These are phyloP conservation scores for Dactylellina cionopaga DNA, from an alignment of 2,329 filamentous ascomycete genomes.

Conservation along the genomic window DNA sequence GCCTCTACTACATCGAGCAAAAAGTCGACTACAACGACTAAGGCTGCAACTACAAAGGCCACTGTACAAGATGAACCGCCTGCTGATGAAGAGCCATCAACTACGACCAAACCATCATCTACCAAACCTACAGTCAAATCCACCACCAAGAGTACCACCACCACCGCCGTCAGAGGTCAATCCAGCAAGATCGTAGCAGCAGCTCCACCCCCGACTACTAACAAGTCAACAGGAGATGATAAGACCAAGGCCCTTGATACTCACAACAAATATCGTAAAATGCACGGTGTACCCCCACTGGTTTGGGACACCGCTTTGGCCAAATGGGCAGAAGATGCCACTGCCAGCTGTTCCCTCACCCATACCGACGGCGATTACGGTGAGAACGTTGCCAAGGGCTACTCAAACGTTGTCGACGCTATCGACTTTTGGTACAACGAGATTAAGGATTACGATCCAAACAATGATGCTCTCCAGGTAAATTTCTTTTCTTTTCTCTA, in stretches of 20 bases:
- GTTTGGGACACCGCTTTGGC: slow-evolving; percentile 74
- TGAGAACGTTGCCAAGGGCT: slow-evolving; percentile 86
- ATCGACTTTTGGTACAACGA: slow-evolving; percentile 89
- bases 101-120: too few relatives aligned
- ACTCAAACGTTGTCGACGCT: slow-evolving; percentile 71
- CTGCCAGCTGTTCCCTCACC: slow-evolving; percentile 73
- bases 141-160: background rate
- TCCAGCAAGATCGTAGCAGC: too few relatives aligned
- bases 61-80: too few relatives aligned
- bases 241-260: slow-evolving; percentile 67
- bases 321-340: slow-evolving; percentile 71
- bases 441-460: slow-evolving; percentile 71
- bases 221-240: background rate
- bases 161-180: background rate
- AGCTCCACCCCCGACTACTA: background rate
- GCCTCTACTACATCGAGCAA: too few relatives aligned
- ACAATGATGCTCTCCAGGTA: slow-evolving; percentile 66
- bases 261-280: slow-evolving; percentile 87
- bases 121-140: background rate
- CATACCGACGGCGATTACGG: slow-evolving; percentile 80
- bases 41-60: too few relatives aligned
- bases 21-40: too few relatives aligned
- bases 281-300: slow-evolving; percentile 76
- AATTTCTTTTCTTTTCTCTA: background rate
- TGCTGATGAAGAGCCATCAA: too few relatives aligned